Conservation (phyloP, 2,329 filamentous ascomycete species). For the Pseudogymnoascus sp. region DNA sequence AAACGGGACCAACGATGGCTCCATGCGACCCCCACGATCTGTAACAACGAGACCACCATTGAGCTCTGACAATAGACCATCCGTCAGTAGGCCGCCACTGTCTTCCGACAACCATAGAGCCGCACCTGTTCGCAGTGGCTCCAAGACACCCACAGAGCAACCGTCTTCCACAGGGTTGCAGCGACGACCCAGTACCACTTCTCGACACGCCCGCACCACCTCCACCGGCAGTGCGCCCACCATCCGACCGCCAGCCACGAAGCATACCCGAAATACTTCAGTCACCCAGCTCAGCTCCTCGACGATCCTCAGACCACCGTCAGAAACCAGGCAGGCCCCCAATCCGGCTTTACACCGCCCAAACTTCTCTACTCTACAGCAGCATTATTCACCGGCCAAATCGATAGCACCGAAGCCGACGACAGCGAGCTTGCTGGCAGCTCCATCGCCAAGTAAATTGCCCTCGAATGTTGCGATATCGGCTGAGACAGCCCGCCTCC, state of each 20-base stretch:
- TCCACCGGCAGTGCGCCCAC: conserved; percentile 11
- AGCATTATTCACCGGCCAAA: conserved; percentile 61
- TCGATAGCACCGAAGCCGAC: conserved; percentile 52
- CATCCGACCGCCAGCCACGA: conserved; percentile 22
- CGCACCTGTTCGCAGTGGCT: not conserved
- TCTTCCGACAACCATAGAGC: not conserved
- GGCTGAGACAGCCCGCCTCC: conserved; percentile 50
- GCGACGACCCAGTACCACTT: not conserved
- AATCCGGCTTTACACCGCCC: conserved; percentile 22
- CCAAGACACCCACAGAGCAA: not conserved
- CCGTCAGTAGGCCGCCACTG: not conserved
- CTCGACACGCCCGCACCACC: not conserved
- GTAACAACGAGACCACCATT: not conserved
- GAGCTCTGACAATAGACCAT: conserved; percentile 1
- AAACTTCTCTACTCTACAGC: conserved; percentile 53
- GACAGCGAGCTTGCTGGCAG: conserved; percentile 49
- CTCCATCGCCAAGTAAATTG: conserved; percentile 53
- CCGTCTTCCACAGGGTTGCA: not conserved
- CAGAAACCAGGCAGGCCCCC: not conserved
- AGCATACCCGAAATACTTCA: conserved; percentile 25
- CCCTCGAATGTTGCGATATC: conserved; percentile 52
- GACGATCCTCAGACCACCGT: conserved; percentile 19
- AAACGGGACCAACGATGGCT: not conserved
- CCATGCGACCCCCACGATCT: conserved; percentile 9
- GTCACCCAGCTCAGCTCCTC: conserved; percentile 19